These are phyloP conservation scores for Pythium utonaiense DNA, from an alignment of 352 stramenopile genomes.

Conservation along the genomic window DNA sequence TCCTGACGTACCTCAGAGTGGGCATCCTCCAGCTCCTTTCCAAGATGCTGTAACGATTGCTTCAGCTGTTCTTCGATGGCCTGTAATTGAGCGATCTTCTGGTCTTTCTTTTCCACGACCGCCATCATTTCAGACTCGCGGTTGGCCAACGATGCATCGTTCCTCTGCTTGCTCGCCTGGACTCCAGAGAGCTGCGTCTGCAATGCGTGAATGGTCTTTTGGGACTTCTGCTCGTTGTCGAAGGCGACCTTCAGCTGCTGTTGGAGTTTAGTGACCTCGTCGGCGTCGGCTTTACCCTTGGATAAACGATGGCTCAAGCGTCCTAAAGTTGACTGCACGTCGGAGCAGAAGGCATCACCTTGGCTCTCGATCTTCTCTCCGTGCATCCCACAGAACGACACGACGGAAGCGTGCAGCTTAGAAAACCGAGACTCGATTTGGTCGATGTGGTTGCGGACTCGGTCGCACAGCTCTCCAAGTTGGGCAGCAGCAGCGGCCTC, in stretches of 20 bases:
- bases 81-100: constrained; percentile 27
- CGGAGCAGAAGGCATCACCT: not conserved
- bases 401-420: constrained; percentile 18
- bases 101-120: constrained; percentile 26
- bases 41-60: constrained; percentile 38
- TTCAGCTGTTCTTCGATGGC: constrained; percentile 29
- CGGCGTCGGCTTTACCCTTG: constrained; percentile 4
- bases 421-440: not conserved
- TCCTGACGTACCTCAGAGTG: constrained; percentile 41
- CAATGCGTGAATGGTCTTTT: constrained; percentile 19
- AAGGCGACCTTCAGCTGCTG: not conserved
- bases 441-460: constrained; percentile 7
- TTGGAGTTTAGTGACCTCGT: constrained; percentile 8
- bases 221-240: constrained; percentile 19
- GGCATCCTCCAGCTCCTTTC: constrained; percentile 45
- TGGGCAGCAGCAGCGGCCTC: constrained; percentile 19
- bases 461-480: constrained; percentile 24
- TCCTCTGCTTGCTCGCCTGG: constrained; percentile 21
- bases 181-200: constrained; percentile 25
- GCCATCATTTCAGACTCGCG: constrained; percentile 31
- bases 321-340: constrained; percentile 12
- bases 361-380: constrained; percentile 3
- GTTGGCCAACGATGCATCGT: constrained; percentile 23
- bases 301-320: constrained; percentile 19
- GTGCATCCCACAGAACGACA: constrained; percentile 31